These are phyloP conservation scores for Priceomyces carsonii DNA, from an alignment of 805 yeast species.

Conservation along the genomic window DNA sequence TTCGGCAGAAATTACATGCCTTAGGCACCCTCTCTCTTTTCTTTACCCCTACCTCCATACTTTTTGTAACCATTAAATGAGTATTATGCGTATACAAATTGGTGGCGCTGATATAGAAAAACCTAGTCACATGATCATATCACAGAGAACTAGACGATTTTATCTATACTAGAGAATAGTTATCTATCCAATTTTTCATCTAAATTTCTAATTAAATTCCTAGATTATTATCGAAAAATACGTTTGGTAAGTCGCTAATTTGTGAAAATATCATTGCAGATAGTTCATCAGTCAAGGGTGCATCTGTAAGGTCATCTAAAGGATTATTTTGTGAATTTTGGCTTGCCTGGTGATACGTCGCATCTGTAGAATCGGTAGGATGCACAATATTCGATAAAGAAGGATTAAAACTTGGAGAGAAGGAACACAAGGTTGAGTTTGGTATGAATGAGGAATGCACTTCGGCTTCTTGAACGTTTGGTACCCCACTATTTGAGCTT, in stretches of 20 bases:
- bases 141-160: too few species aligned
- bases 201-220: too few species aligned
- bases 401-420: conserved; percentile 22
- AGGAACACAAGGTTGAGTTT: conserved; percentile 3
- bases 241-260: conserved; percentile 27
- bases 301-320: conserved; percentile 9
- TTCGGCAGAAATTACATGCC: conserved; percentile 54
- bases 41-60: conserved; percentile 4
- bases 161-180: too few species aligned
- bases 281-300: conserved; percentile 22
- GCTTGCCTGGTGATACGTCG: neutral
- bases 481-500: too few species aligned
- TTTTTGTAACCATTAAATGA: too few species aligned
- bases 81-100: too few species aligned
- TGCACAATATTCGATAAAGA: conserved; percentile 24
- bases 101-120: too few species aligned
- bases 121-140: too few species aligned
- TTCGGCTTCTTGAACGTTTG: too few species aligned
- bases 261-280: conserved; percentile 15
- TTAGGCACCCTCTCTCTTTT: conserved; percentile 8
- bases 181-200: too few species aligned
- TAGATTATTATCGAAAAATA: conserved; percentile 36
- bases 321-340: neutral
- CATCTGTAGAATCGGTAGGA: conserved; percentile 9
- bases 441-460: too few species aligned